These are phyloP conservation scores for Chamaenerion angustifolium DNA, from an alignment of 345 rosid species.

Conservation along the genomic window DNA sequence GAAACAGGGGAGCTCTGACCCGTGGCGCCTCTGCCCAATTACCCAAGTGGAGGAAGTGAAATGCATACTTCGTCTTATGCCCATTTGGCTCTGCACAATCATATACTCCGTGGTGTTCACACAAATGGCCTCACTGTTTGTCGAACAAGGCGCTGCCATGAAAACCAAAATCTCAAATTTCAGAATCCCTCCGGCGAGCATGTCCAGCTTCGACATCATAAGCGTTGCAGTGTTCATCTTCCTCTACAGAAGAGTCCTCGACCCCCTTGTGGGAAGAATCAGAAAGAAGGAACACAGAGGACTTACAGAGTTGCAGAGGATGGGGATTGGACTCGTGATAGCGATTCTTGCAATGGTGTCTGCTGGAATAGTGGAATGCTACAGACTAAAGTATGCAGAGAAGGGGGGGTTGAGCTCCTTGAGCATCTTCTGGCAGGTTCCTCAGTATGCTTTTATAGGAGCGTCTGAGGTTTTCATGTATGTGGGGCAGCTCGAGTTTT, in stretches of 20 bases:
- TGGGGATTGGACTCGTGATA: constrained; percentile 91
- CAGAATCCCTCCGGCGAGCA: constrained; percentile 83
- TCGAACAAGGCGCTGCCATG: constrained; percentile 99
- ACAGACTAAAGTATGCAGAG: constrained; percentile 53
- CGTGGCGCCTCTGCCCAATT: constrained; percentile 75
- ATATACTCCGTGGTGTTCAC: constrained; percentile 92
- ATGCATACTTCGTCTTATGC: constrained; percentile 80
- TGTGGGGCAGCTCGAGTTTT: constrained; percentile 92
- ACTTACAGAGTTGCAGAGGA: constrained; percentile 82
- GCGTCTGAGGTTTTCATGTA: constrained; percentile 99
- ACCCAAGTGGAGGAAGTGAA: constrained; percentile 99
- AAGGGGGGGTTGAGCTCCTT: constrained; percentile 79
- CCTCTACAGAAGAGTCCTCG: constrained; percentile 65
- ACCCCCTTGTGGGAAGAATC: constrained; percentile 45
- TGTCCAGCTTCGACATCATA: constrained; percentile 94
- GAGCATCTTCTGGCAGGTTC: constrained; percentile 98
- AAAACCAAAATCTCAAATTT: constrained; percentile 58
- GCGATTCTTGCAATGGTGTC: constrained; percentile 82
- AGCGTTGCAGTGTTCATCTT: constrained; percentile 88
- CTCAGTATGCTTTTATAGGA: constrained; percentile 80
- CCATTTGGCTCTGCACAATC: constrained; percentile 97
- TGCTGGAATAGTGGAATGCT: constrained; percentile 77
- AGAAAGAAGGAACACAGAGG: constrained; percentile 43
- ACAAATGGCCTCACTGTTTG: constrained; percentile 97
- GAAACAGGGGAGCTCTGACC: constrained; percentile 35